phyloP scores from a whole-genome alignment of 208 protist genomes.

The Leishmania tropica region DNA sequence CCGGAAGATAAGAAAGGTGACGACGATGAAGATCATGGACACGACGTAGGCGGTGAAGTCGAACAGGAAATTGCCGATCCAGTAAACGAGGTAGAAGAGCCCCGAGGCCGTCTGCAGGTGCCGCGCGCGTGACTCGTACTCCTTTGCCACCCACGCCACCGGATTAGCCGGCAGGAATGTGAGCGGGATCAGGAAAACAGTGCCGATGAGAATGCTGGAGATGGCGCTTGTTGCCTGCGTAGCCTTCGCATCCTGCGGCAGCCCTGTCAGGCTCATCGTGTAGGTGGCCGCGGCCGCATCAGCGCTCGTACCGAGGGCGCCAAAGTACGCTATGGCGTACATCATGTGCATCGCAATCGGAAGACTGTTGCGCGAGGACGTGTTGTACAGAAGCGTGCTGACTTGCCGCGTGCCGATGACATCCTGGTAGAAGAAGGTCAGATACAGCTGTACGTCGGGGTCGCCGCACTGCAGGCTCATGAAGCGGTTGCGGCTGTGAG shows the following conservation, averaged over 20 bases:
- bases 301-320: slow-evolving; percentile 13
- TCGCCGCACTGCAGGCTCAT: slow-evolving; percentile 39
- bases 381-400: slow-evolving; percentile 42
- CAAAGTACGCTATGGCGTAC: slow-evolving; percentile 26
- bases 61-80: slow-evolving; percentile 71
- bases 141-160: slow-evolving; percentile 78
- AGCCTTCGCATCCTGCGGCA: slow-evolving; percentile 14
- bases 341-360: slow-evolving; percentile 30
- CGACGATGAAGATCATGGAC: slow-evolving; percentile 37
- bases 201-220: slow-evolving; percentile 38
- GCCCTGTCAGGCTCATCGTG: slow-evolving; percentile 24
- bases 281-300: slow-evolving; percentile 8
- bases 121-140: slow-evolving; percentile 64
- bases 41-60: slow-evolving; percentile 54
- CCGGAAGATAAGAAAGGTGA: slow-evolving; percentile 51
- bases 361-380: slow-evolving; percentile 39
- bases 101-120: slow-evolving; percentile 86
- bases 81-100: slow-evolving; percentile 65
- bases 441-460: background rate
- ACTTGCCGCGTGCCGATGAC: slow-evolving; percentile 13
- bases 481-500: slow-evolving; percentile 30
- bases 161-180: slow-evolving; percentile 67
- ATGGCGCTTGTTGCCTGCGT: slow-evolving; percentile 12
- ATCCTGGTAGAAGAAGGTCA: slow-evolving; percentile 23
- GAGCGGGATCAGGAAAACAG: slow-evolving; percentile 73